Base-by-base conservation (phyloP, 2,329 filamentous ascomycete genomes). In the Shiraia bambusicola region DNA sequence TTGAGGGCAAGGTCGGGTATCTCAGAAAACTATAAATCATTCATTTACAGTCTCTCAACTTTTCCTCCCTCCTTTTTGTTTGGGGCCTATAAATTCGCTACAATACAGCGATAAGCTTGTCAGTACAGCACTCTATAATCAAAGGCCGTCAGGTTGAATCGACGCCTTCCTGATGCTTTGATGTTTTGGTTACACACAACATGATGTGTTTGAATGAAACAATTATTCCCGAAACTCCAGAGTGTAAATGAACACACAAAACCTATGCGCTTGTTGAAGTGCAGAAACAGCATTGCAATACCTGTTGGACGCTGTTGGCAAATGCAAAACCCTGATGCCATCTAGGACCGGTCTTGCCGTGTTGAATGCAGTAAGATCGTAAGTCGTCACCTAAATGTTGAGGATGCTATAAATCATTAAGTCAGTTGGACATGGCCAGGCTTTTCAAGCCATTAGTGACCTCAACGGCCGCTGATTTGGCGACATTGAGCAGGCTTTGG, bases 101-200 rank as follows among this genome's bases (percentile, higher is more conserved):
- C 27, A 27, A 14, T 14, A 26, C 2, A 26, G 8, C n/a, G 14
- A 16, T 6, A 37, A 24, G 27, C 34, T 27, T 34, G 26, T 24
- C 17, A 26, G 30, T 29, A 36, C 27, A 37, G 35, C 27, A 22
- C 37, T 27, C 33, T 37, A 35, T 52, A 45, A 50, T 57, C 45
- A 47, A 61, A 35, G 58, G 64, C 59, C 64, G 65, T 68, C 61
- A 59, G 63, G 65, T 67, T 68, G 65, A 68, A 68, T 57, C 50
- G 65, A 68, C 65, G 62, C 64, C 63, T 61, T 55, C 54, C 52
- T 53, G 40, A 63, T 60, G 61, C 61, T 54, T 34, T 37, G 49
- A 27, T 28, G 36, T 43, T 37, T 40, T 28, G 28, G 14, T 35
- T 29, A n/a, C 8, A 26, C 29, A 34, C 19, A 16, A 29, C 47